Conservation (phyloP, 2,329 filamentous ascomycete species). For the Colletotrichum musae region DNA sequence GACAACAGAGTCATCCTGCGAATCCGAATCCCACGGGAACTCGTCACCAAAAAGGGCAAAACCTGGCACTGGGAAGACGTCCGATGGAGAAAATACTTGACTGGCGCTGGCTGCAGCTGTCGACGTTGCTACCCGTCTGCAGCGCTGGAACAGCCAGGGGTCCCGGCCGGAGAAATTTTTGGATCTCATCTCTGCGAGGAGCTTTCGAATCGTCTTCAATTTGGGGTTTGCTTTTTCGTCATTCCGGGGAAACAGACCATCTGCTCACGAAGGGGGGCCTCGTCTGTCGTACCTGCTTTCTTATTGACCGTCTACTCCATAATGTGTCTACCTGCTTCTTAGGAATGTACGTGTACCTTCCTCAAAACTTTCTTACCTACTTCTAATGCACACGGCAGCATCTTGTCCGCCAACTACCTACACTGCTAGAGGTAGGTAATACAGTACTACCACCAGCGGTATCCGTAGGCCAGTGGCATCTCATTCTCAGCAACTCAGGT, state of each 20-base stretch:
- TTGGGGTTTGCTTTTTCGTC: slow-evolving; percentile 33
- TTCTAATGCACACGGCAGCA: too few species aligned
- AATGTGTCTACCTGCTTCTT: neutral
- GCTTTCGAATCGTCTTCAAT: slow-evolving; percentile 1
- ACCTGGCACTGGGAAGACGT: slow-evolving; percentile 8
- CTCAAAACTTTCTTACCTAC: too few species aligned
- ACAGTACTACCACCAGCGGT: too few species aligned
- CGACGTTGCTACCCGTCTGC: neutral
- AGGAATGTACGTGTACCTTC: too few species aligned
- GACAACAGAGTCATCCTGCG: neutral
- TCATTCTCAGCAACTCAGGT: neutral
- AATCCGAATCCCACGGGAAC: slow-evolving; percentile 3
- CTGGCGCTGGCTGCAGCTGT: neutral
- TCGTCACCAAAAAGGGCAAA: neutral
- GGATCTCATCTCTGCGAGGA: slow-evolving; percentile 9
- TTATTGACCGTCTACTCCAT: neutral
- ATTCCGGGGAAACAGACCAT: slow-evolving; percentile 37
- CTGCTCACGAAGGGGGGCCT: slow-evolving; percentile 14
- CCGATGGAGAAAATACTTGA: neutral
- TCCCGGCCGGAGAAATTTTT: neutral
- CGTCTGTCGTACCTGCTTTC: neutral
- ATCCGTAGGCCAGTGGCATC: too few species aligned
- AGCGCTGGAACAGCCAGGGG: neutral
- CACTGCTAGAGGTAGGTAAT: too few species aligned
- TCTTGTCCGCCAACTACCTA: too few species aligned